Conservation (phyloP, 2,329 filamentous ascomycete genomes). For the Nothophoma quercina region DNA sequence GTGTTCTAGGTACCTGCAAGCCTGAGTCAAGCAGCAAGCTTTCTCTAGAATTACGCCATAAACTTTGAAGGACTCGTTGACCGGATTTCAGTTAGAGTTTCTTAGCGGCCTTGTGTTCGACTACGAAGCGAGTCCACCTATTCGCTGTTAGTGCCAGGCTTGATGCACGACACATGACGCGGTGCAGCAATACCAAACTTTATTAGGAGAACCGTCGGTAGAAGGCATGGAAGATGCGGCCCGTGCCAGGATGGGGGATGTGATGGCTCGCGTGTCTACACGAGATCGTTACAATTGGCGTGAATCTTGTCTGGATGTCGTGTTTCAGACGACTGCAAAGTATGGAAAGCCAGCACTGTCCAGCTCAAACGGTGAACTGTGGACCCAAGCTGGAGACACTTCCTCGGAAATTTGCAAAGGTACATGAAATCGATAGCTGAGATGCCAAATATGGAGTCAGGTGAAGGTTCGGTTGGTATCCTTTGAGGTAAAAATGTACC, state of each 20-base stretch:
- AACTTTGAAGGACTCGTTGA: conserved; percentile 6
- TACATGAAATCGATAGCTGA: conserved; percentile 22
- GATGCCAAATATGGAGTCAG: conserved; percentile 18
- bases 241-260: conserved; percentile 17
- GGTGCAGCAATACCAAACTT: conserved; percentile 20
- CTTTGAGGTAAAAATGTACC: not conserved
- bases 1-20: conserved; percentile 15
- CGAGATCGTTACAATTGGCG: conserved; percentile 11
- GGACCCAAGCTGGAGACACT: conserved; percentile 12
- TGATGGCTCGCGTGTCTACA: conserved; percentile 12
- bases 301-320: conserved; percentile 13
- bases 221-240: conserved; percentile 15
- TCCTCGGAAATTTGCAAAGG: conserved; percentile 23
- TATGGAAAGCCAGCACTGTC: conserved; percentile 11
- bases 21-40: conserved; percentile 10
- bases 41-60: conserved; percentile 5
- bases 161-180: conserved; percentile 34
- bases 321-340: conserved; percentile 10
- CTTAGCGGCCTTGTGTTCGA: conserved; percentile 22
- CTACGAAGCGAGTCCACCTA: conserved; percentile 24
- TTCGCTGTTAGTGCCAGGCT: conserved; percentile 16
- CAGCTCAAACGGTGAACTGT: conserved; percentile 13
- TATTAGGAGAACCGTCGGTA: conserved; percentile 15
- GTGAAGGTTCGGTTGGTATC: not conserved
- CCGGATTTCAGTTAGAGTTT: conserved; percentile 23